These are phyloP conservation scores for Rhodotorula babjevae DNA, from an alignment of 768 basidiomycete species.

Conservation along the genomic window DNA sequence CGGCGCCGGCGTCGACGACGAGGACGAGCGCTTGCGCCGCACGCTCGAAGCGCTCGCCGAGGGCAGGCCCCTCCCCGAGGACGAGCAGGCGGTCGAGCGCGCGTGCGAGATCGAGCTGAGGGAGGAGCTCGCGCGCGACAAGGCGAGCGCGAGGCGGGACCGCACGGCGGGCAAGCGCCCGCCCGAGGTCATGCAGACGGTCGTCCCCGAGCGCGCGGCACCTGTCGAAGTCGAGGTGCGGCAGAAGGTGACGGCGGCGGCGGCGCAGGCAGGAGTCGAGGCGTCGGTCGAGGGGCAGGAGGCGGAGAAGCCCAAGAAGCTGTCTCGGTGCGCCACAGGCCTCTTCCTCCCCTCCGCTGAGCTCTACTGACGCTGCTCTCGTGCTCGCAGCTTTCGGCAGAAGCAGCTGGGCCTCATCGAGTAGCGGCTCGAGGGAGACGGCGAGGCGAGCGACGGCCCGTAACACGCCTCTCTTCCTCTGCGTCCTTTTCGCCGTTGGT, in stretches of 20 bases:
- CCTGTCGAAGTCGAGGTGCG: background rate
- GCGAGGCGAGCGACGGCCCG: background rate
- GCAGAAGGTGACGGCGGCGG: background rate
- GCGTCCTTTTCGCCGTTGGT: too few species aligned
- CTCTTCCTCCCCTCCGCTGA: too few species aligned
- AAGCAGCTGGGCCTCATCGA: conserved; percentile 28
- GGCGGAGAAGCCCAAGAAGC: background rate
- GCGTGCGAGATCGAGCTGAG: conserved; percentile 12
- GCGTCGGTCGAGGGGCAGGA: background rate
- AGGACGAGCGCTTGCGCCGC: conserved; percentile 13
- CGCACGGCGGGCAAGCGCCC: conserved; percentile 25
- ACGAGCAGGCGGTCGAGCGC: conserved; percentile 14
- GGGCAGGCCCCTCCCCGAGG: conserved; percentile 11
- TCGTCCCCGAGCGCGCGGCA: background rate
- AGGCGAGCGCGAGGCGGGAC: background rate
- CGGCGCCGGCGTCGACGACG: background rate
- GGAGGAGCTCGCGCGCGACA: conserved; percentile 13
- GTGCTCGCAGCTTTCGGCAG: conserved; percentile 19
- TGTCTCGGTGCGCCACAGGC: background rate
- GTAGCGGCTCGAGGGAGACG: background rate
- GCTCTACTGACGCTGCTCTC: background rate
- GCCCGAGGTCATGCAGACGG: background rate
- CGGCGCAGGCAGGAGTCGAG: background rate
- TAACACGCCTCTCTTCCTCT: too few species aligned
- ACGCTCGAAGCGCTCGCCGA: conserved; percentile 27